Evolutionary conservation across 164 flowering plant genomes (phyloP).

Genomic region (Liriodendron chinense): DNA sequence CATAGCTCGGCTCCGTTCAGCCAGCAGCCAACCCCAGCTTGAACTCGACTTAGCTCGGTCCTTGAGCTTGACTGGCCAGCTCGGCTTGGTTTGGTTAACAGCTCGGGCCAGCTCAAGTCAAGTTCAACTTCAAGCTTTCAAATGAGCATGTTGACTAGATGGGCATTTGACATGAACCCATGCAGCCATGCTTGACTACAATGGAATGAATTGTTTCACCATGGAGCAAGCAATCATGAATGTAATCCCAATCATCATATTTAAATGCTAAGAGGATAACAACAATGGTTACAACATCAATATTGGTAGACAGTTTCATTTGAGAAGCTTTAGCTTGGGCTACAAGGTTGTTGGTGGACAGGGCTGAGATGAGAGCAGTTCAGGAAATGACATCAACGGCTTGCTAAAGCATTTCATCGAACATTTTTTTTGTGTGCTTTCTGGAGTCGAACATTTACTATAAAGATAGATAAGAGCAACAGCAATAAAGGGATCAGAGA

Average conservation of each 20-base stretch:
- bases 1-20: no score
- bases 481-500: slow-evolving; percentile 11
- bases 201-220: slow-evolving; percentile 19
- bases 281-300: slow-evolving; percentile 15
- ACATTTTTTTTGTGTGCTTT: slow-evolving; percentile 19
- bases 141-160: slow-evolving; percentile 19
- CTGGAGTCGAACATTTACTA: no score
- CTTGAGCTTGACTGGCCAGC: no score
- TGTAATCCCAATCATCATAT: neutral
- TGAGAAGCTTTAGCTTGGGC: slow-evolving; percentile 8
- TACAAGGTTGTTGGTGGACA: slow-evolving; percentile 4
- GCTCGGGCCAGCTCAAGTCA: no score
- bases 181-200: slow-evolving; percentile 14
- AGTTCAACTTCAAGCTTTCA: no score
- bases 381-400: no score
- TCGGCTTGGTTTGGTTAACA: no score
- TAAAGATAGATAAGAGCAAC: slow-evolving; percentile 17
- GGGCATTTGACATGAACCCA: slow-evolving; percentile 21
- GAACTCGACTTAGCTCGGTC: no score
- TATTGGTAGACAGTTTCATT: slow-evolving; percentile 13
- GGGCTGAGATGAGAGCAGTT: no score
- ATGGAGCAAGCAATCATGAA: neutral
- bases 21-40: no score
- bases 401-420: slow-evolving; percentile 21
- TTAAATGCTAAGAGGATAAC: slow-evolving; percentile 16